A percentile compares a stretch with the other conserved stretches of the same genome.
Evolutionary conservation across 1,139 yeast genomes (phyloP).

Genomic region (Yamadazyma friedrichii): DNA sequence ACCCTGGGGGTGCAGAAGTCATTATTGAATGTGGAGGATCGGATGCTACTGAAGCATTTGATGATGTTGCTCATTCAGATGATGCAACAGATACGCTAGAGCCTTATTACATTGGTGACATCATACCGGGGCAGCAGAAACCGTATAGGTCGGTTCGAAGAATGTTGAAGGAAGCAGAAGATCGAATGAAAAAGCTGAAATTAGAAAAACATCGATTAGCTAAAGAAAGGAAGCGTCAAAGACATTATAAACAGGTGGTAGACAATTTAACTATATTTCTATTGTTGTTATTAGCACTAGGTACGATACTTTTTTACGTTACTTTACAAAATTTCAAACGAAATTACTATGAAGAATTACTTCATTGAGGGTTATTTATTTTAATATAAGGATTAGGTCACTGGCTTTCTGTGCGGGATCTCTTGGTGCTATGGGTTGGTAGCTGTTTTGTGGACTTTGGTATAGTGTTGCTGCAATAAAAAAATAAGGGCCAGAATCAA

Average conservation of each 20-base stretch:
- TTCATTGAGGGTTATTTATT: conserved; percentile 1
- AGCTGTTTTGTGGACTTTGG: not conserved
- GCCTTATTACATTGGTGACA: conserved; percentile 38
- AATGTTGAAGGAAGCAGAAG: conserved; percentile 14
- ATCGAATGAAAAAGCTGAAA: conserved; percentile 9
- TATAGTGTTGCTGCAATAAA: not conserved
- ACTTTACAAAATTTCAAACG: conserved; percentile 31
- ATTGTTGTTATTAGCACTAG: conserved; percentile 23
- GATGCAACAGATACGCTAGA: conserved; percentile 40
- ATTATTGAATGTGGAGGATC: conserved; percentile 67
- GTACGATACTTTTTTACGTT: conserved; percentile 26
- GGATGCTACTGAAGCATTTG: conserved; percentile 66
- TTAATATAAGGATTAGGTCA: conserved; percentile 4
- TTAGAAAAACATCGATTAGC: conserved; percentile 9
- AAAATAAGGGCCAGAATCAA: not conserved
- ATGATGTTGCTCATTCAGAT: conserved; percentile 50
- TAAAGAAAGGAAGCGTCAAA: conserved; percentile 11
- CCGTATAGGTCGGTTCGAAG: conserved; percentile 13
- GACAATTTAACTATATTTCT: conserved; percentile 21
- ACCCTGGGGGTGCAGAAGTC: conserved; percentile 74
- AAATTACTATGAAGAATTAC: conserved; percentile 13
- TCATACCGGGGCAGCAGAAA: conserved; percentile 21
- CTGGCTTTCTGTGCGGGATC: not conserved
- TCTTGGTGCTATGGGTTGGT: not conserved
- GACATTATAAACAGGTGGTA: conserved; percentile 13